phyloP scores from a whole-genome alignment of 345 rosid genomes.

The Acer campestre region DNA sequence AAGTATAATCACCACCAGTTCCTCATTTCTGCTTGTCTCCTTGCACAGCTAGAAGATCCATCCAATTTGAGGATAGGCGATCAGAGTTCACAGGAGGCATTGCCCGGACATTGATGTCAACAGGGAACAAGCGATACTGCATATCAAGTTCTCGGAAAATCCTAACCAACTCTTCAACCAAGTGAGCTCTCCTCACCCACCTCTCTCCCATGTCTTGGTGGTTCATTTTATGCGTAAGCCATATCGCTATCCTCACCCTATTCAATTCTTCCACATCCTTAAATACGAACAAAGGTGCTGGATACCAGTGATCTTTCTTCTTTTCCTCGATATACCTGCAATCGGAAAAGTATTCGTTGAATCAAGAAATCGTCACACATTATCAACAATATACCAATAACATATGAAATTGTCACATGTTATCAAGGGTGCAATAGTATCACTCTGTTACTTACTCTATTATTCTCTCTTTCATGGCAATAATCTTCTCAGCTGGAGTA shows the following conservation, averaged over 20 bases:
- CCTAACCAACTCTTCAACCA: slow-evolving; percentile 75
- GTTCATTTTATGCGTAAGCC: slow-evolving; percentile 76
- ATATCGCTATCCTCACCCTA: slow-evolving; percentile 59
- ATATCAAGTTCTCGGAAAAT: slow-evolving; percentile 72
- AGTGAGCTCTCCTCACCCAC: slow-evolving; percentile 52
- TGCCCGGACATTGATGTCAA: slow-evolving; percentile 57
- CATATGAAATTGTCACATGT: neutral
- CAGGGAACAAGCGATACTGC: slow-evolving; percentile 64
- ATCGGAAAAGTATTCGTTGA: neutral
- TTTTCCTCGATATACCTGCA: slow-evolving; percentile 55
- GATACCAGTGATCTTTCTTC: slow-evolving; percentile 60
- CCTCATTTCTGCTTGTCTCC: neutral
- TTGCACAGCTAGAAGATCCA: slow-evolving; percentile 10
- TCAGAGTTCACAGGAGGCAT: slow-evolving; percentile 46
- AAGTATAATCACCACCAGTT: neutral
- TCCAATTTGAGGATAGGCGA: slow-evolving; percentile 42
- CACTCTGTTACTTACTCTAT: neutral
- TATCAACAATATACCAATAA: neutral
- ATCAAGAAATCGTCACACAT: neutral
- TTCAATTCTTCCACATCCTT: slow-evolving; percentile 65
- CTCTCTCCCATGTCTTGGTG: slow-evolving; percentile 82
- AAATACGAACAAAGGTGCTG: slow-evolving; percentile 55
- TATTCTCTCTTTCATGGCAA: slow-evolving; percentile 61
- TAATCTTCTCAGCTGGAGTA: slow-evolving; percentile 73
- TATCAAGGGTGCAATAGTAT: neutral